Evolutionary conservation across 345 rosid species (phyloP).

Genomic region (Gossypium australe): DNA sequence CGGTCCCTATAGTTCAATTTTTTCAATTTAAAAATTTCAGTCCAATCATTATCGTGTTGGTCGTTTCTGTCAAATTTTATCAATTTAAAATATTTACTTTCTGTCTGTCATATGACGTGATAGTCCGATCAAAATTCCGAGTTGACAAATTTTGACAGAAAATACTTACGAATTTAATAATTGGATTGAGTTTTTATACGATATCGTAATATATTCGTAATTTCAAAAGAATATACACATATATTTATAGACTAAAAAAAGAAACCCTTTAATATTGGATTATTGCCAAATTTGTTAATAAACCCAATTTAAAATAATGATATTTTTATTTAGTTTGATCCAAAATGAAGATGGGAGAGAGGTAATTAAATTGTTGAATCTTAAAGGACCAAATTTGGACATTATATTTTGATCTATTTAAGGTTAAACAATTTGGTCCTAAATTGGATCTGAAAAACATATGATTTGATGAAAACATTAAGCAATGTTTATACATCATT

Average conservation of each 20-base stretch:
- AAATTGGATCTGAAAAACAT: not conserved
- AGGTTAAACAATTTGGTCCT: not conserved
- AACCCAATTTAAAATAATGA: not conserved
- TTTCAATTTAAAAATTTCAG: no score
- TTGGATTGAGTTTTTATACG: no score
- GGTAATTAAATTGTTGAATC: not conserved
- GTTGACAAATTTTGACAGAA: no score
- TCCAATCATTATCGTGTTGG: no score
- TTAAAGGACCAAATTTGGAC: not conserved
- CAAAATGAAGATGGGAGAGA: not conserved
- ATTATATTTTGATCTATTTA: conserved; percentile 1
- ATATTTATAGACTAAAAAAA: no score
- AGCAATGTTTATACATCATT: not conserved
- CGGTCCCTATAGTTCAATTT: accelerated
- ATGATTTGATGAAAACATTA: not conserved
- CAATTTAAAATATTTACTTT: no score
- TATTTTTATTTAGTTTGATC: not conserved
- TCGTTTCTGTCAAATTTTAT: no score
- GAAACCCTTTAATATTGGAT: not conserved
- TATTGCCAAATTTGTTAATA: not conserved
- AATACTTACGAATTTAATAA: no score
- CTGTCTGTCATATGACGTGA: no score
- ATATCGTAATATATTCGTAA: no score
- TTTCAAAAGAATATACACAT: no score
- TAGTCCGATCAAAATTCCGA: no score